A percentile compares a stretch with the other conserved stretches of the same genome.
Evolutionary conservation across 495 filamentous ascomycete species (phyloP).

Genomic region (Trichoderma gamsii): DNA sequence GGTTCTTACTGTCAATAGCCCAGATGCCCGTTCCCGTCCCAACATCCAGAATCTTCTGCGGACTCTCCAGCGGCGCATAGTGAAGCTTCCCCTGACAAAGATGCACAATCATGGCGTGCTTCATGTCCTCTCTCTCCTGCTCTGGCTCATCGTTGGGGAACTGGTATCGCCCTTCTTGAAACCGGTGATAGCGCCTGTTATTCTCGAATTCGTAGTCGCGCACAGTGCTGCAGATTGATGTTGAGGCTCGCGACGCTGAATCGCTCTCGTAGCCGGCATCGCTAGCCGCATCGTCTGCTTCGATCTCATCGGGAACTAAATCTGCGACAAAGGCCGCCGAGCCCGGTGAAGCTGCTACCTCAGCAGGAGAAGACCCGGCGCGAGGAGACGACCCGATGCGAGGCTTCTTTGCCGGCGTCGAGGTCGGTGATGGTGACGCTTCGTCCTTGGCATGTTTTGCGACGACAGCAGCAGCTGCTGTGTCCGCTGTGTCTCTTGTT

Average conservation of each 20-base stretch:
- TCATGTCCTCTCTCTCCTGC: conserved; percentile 54
- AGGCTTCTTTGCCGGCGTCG: conserved; percentile 3
- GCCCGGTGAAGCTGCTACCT: neutral
- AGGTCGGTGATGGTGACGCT: neutral
- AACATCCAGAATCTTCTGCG: conserved; percentile 48
- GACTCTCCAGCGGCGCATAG: conserved; percentile 44
- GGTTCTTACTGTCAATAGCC: conserved; percentile 46
- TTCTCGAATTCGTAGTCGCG: conserved; percentile 44
- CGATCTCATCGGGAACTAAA: neutral
- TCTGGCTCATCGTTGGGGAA: conserved; percentile 51
- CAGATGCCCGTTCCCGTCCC: conserved; percentile 60
- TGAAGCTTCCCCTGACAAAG: conserved; percentile 38
- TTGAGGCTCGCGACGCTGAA: conserved; percentile 32
- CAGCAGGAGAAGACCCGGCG: neutral
- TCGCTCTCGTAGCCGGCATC: conserved; percentile 42
- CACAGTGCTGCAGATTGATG: conserved; percentile 37
- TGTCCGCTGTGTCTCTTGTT: neutral
- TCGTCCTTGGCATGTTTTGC: neutral
- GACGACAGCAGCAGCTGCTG: neutral
- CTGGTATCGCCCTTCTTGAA: conserved; percentile 46
- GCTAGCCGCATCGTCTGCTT: neutral
- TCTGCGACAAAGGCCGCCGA: neutral
- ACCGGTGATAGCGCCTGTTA: conserved; percentile 50
- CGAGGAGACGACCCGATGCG: neutral
- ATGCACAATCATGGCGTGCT: conserved; percentile 41